Evolutionary conservation across 2,329 filamentous ascomycete genomes (phyloP), one percentile per base, ranked within the genome.

Genomic region (Penicillium sp.): DNA sequence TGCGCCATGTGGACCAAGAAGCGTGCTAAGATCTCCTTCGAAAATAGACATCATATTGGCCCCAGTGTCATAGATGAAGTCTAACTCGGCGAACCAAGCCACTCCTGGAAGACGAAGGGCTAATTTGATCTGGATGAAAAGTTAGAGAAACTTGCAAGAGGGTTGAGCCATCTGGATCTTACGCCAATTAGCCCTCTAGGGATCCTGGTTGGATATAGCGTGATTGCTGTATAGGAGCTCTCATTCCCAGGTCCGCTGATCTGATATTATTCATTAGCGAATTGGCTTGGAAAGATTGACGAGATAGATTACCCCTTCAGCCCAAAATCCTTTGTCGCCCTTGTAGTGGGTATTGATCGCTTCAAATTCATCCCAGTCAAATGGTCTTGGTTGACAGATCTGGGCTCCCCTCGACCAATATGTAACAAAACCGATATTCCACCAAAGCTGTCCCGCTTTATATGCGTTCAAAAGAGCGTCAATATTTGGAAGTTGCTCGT

Each of bases 361-460:
- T 20, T 44, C 46, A n/a, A 55, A 39, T 50, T 55, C 53, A 37
- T 50, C 39, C 53, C 53, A 50, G n/a, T 55, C 24, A 8, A 55
- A 55, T n/a, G 11, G 22, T 38, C 46, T 50, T 44, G 53, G 53
- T 37, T 50, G 38, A 16, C 32, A 50, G 10, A 55, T 24, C 10
- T 26, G 53, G 6, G 16, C 11, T 5, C 53, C 53, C 3, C 38
- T 44, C 9, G 39, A 26, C 53, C 53, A 55, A 26, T 55, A 55
- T 2, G 53, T 55, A 10, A 55, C 38, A 20, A 50, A 35, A 3
- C 39, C 53, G 6, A 9, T 5, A 44, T 50, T 13, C 53, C 53
- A 55, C 4, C 16, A 24, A 24, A 55, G 20, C 5, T n/a, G 1
- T 0, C 32, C 32, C 5, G 46, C 32, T 16, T 26, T 29, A 7